phyloP scores from a whole-genome alignment of 805 yeast species.

The Yarrowia sp. region DNA sequence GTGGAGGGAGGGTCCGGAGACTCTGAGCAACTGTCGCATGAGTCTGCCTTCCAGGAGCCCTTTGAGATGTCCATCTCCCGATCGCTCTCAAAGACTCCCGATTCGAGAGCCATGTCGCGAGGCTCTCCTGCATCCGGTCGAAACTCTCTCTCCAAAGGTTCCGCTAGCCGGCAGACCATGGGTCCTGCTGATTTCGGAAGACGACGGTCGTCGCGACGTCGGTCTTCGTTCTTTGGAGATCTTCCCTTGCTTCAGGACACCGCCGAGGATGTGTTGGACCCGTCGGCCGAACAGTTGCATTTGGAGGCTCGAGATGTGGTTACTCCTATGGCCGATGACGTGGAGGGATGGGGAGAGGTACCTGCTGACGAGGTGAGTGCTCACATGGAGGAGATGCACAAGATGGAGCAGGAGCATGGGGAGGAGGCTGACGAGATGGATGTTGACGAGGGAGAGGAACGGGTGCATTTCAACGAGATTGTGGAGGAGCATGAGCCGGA shows the following conservation, averaged over 20 bases:
- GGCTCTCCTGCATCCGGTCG: constrained; percentile 15
- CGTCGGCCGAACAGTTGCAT: constrained; percentile 39
- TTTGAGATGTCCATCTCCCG: constrained; percentile 10
- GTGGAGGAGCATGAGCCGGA: constrained; percentile 10
- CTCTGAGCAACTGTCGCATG: neutral
- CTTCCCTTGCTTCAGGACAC: constrained; percentile 8
- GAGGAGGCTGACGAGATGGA: constrained; percentile 1
- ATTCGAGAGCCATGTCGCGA: neutral
- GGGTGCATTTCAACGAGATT: constrained; percentile 8
- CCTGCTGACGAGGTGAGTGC: constrained; percentile 10
- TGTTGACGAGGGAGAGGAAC: neutral
- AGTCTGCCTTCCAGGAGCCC: constrained; percentile 9
- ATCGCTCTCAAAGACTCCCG: constrained; percentile 26
- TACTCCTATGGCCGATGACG: constrained; percentile 26
- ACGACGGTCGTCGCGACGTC: constrained; percentile 12
- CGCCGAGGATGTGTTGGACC: constrained; percentile 23
- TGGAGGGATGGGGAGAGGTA: constrained; percentile 22
- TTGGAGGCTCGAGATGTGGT: constrained; percentile 40
- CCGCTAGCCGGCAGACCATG: constrained; percentile 18
- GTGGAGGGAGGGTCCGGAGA: neutral
- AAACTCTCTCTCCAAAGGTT: constrained; percentile 9
- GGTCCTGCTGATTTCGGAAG: constrained; percentile 11
- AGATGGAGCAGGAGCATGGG: neutral
- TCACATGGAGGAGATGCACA: constrained; percentile 1
- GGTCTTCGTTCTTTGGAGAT: constrained; percentile 32